Base-by-base conservation (phyloP, 805 yeast genomes). In the Ogataea wickerhamii region DNA sequence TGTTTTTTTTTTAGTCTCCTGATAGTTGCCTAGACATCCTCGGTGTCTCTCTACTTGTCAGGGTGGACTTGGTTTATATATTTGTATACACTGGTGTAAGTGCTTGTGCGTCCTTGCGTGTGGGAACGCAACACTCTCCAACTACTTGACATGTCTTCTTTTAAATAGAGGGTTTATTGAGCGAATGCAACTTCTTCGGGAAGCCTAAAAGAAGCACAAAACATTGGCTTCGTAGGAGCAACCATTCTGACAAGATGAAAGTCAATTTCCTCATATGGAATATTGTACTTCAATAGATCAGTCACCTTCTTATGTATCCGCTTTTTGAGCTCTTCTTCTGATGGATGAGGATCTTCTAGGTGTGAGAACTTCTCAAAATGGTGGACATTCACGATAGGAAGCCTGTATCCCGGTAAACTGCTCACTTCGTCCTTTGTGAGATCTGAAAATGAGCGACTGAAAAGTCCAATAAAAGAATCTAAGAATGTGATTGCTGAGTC, bases 201-300 rank as follows among this genome's bases (percentile, higher is more conserved):
- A 22, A 93, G 68, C 52, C 61, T 60, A 61, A 89, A 89, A 5
- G 88, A 70, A 3, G 87, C 84, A 63, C 97, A 87, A 58, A 76
- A 89, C 98, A 93, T 93, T 23, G 91, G 91, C 56, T 93, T 93
- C 5, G 97, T 87, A 4, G 98, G 98, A 1, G 98, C 91, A 6
- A 93, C 98, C 58, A 80, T 82, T 56, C 99, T 78, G 7, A 93
- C 98, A 47, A 82, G 66, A 54, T 91, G 98, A 62, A 91, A 84
- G 0, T 63, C 54, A 26, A 84, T 61, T 0, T 64, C 56, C 3
- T 68, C 69, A 11, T 77, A 64, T 0, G 77, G 72, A 6, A 77
- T 62, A 0, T 74, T 66, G 50, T 55, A 70, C 2, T 69, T 67
- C 25, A 82, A 58, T 3, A 77, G 63, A 1, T 68, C 60, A 20